phyloP scores from a whole-genome alignment of 1,139 yeast species.

The Candida smagusa region DNA sequence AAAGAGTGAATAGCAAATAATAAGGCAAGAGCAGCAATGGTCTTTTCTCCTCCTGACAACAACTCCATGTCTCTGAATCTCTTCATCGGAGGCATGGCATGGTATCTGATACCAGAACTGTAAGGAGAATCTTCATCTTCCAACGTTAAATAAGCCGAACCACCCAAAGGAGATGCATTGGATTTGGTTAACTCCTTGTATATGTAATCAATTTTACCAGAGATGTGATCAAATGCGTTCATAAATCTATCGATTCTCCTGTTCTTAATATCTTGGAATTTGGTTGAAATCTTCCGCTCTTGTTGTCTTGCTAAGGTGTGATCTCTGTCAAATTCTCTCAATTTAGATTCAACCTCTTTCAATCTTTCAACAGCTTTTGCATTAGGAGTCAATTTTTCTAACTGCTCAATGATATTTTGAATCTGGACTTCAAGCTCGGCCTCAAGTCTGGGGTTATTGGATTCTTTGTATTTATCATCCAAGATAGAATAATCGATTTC shows the following conservation, averaged over 20 bases:
- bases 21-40: constrained; percentile 92
- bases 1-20: constrained; percentile 87
- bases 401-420: constrained; percentile 34
- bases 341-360: constrained; percentile 61
- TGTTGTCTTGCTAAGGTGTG: constrained; percentile 58
- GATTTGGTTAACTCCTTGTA: constrained; percentile 84
- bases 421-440: constrained; percentile 44
- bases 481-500: constrained; percentile 57
- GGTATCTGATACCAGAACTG: constrained; percentile 77
- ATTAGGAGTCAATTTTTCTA: constrained; percentile 73
- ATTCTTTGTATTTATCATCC: constrained; percentile 42
- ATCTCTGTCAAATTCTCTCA: constrained; percentile 62
- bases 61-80: constrained; percentile 91
- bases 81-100: constrained; percentile 96
- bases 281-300: constrained; percentile 54
- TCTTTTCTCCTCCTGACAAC: constrained; percentile 94
- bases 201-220: constrained; percentile 69
- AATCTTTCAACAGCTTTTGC: constrained; percentile 76
- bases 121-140: constrained; percentile 93
- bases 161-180: constrained; percentile 72
- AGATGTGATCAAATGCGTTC: constrained; percentile 73
- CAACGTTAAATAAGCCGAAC: constrained; percentile 83
- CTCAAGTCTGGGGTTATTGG: constrained; percentile 35
- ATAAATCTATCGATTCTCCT: constrained; percentile 62
- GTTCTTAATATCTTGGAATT: constrained; percentile 59